Evolutionary conservation across 192 early-diverging fungal genomes (phyloP).

Genomic region (Helicostylum pulchrum): DNA sequence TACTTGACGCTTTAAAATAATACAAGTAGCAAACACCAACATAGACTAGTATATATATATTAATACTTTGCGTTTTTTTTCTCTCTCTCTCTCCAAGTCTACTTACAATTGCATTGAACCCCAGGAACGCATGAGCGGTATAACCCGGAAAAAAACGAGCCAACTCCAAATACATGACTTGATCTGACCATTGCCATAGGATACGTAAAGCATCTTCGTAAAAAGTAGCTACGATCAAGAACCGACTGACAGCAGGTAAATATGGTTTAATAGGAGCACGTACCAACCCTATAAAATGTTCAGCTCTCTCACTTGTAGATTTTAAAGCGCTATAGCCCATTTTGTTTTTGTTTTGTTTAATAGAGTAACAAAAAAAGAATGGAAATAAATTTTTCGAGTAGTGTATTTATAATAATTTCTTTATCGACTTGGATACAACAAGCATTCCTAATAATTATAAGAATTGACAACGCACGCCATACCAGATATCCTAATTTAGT

Average conservation of each 20-base stretch:
- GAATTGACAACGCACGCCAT: too few species aligned
- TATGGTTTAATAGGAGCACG: slow-evolving; percentile 82
- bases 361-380: too few species aligned
- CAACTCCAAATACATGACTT: slow-evolving; percentile 80
- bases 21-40: slow-evolving; percentile 72
- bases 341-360: slow-evolving; percentile 3
- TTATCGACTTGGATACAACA: too few species aligned
- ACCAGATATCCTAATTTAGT: too few species aligned
- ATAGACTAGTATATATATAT: slow-evolving; percentile 47
- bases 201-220: slow-evolving; percentile 90
- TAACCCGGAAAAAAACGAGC: slow-evolving; percentile 78
- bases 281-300: slow-evolving; percentile 54
- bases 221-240: slow-evolving; percentile 92
- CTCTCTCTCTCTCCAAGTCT: not conserved
- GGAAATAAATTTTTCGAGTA: too few species aligned
- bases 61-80: not conserved
- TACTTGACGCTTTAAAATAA: slow-evolving; percentile 75
- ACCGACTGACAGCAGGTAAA: slow-evolving; percentile 82
- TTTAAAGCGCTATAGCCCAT: slow-evolving; percentile 5
- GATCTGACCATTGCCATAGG: slow-evolving; percentile 82
- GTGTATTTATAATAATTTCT: too few species aligned
- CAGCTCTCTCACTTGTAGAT: slow-evolving; percentile 4
- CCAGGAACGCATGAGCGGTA: slow-evolving; percentile 76
- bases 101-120: slow-evolving; percentile 69
- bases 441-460: too few species aligned